These are phyloP conservation scores for Trichoderma sp. DNA, from an alignment of 2,329 filamentous ascomycete genomes.

Conservation along the genomic window DNA sequence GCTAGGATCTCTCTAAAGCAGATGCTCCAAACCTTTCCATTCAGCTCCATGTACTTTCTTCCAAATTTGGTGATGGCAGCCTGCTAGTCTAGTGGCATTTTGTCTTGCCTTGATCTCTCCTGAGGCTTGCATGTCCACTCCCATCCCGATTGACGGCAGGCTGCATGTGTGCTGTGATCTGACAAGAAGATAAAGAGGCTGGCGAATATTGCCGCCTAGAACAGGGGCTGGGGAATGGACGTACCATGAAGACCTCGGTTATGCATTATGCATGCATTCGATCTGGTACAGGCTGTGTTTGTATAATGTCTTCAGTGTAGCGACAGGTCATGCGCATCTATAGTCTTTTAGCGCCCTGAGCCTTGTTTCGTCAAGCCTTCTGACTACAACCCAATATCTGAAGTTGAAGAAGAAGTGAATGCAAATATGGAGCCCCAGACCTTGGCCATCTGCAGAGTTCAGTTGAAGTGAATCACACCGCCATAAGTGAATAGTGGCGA, in stretches of 20 bases:
- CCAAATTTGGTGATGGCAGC: neutral
- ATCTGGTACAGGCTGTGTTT: neutral
- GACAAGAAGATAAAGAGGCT: neutral
- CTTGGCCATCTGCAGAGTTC: neutral
- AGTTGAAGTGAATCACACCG: neutral
- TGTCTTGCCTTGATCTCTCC: neutral
- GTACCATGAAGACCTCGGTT: neutral
- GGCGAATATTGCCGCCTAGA: neutral
- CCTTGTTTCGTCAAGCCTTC: neutral
- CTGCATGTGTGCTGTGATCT: neutral
- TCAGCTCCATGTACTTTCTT: neutral
- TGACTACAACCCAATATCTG: rapidly evolving
- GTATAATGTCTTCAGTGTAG: neutral
- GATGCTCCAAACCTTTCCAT: neutral
- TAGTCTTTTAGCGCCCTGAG: neutral
- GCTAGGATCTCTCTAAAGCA: neutral
- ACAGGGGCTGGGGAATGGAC: neutral
- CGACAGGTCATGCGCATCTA: neutral
- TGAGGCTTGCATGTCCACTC: neutral
- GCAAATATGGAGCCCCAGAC: neutral
- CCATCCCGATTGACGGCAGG: neutral
- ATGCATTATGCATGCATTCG: neutral
- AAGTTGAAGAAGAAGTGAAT: neutral
- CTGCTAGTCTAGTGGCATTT: neutral
- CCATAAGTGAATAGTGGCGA: neutral